A percentile compares a stretch with the other conserved stretches of the same genome.
Conservation (phyloP, 192 early-diverging fungal genomes). For the Spinellus fusiger region DNA sequence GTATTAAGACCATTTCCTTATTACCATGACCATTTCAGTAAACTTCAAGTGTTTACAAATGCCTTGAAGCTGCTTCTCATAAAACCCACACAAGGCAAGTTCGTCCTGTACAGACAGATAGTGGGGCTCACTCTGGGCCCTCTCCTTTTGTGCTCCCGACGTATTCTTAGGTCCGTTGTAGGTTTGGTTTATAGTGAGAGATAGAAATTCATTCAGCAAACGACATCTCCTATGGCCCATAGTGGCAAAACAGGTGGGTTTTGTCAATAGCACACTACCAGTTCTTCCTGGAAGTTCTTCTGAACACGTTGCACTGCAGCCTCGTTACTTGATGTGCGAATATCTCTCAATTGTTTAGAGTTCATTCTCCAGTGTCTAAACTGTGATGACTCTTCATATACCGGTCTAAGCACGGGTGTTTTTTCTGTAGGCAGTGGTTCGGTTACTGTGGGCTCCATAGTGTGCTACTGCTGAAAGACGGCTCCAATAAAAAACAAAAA, state of each 20-base stretch:
- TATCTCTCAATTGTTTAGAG: slow-evolving; percentile 42
- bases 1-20: neutral
- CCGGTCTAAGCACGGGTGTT: slow-evolving; percentile 1
- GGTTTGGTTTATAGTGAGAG: neutral
- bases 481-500: no score
- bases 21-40: slow-evolving; percentile 39
- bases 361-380: slow-evolving; percentile 71
- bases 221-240: neutral
- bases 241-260: neutral
- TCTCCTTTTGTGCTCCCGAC: neutral
- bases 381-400: slow-evolving; percentile 69
- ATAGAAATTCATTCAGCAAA: neutral
- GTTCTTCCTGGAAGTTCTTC: slow-evolving; percentile 50
- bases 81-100: slow-evolving; percentile 45
- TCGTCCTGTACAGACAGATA: slow-evolving; percentile 50
- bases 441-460: neutral
- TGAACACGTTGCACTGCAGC: slow-evolving; percentile 53
- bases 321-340: slow-evolving; percentile 51
- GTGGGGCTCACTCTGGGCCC: slow-evolving; percentile 22
- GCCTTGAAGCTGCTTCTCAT: slow-evolving; percentile 41
- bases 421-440: neutral
- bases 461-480: no score
- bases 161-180: neutral
- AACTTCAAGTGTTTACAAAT: slow-evolving; percentile 40
- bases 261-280: slow-evolving; percentile 6